Evolutionary conservation across 2,329 filamentous ascomycete genomes (phyloP).

Genomic region (Rutstroemia sp.): DNA sequence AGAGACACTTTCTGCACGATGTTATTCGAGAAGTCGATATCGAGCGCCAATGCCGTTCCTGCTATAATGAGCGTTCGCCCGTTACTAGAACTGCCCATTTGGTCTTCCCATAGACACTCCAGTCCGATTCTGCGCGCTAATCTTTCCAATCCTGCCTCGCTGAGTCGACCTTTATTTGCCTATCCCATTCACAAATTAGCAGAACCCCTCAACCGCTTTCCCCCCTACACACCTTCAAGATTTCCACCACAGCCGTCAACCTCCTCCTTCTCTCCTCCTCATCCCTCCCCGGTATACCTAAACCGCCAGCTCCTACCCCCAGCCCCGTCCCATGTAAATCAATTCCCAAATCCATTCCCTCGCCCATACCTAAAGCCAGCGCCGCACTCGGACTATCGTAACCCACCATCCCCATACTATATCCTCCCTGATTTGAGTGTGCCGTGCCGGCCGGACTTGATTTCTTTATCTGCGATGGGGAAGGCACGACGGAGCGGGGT

Average conservation of each 20-base stretch:
- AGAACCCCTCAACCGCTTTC: neutral
- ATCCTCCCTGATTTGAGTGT: constrained; percentile 42
- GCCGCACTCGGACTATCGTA: constrained; percentile 60
- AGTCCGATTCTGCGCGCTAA: constrained; percentile 61
- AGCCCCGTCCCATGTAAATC: constrained; percentile 17
- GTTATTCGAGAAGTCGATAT: constrained; percentile 55
- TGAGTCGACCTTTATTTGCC: constrained; percentile 53
- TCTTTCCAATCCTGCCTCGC: constrained; percentile 67
- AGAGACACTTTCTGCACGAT: constrained; percentile 56
- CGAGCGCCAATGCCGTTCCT: constrained; percentile 51
- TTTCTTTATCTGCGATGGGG: constrained; percentile 52
- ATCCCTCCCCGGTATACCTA: constrained; percentile 29
- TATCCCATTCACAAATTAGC: constrained; percentile 18
- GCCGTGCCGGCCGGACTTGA: constrained; percentile 30
- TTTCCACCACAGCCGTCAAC: constrained; percentile 30
- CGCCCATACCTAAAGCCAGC: constrained; percentile 47
- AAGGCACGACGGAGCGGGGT: constrained; percentile 43
- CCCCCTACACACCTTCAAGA: constrained; percentile 22
- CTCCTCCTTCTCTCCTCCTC: constrained; percentile 44
- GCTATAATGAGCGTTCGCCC: constrained; percentile 54
- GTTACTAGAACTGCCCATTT: constrained; percentile 38
- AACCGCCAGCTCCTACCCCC: constrained; percentile 13
- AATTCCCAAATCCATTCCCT: constrained; percentile 39
- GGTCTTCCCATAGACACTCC: constrained; percentile 53
- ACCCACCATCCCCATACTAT: constrained; percentile 34